Percentiles rank a stretch among this genome's conserved stretches.
Conservation (phyloP, 179 eudicot genomes). For the Beta macrorhiza region DNA sequence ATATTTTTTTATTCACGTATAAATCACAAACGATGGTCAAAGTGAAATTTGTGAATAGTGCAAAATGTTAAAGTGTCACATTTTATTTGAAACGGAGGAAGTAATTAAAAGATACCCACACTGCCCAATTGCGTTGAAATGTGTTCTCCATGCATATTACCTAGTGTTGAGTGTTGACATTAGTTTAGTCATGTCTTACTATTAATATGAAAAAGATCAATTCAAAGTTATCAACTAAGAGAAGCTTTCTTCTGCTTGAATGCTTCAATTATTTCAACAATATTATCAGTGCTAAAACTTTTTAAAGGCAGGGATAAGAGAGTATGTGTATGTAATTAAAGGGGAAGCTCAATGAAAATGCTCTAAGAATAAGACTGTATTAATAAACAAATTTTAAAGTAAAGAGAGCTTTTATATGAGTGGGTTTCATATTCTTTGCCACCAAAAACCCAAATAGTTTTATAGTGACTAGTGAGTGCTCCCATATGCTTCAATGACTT, state of each 20-base stretch:
- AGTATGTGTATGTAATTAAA: conserved; percentile 17
- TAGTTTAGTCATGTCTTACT: not conserved
- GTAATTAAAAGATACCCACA: no score
- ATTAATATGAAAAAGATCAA: conserved; percentile 1
- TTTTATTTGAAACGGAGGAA: no score
- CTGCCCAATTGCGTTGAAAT: not conserved
- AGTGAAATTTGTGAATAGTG: no score
- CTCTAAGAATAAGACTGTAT: conserved; percentile 17
- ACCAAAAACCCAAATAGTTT: conserved; percentile 37
- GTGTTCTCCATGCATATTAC: conserved; percentile 2
- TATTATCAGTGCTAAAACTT: conserved; percentile 32
- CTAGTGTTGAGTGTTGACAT: conserved; percentile 17
- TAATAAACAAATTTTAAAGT: conserved; percentile 26
- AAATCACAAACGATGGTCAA: no score
- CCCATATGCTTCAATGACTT: conserved; percentile 28
- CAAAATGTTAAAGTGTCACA: no score
- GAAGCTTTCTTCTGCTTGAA: conserved; percentile 34
- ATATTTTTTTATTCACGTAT: no score
- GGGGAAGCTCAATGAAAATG: conserved; percentile 26
- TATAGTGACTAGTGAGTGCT: conserved; percentile 17
- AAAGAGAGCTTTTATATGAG: conserved; percentile 49
- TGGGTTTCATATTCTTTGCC: conserved; percentile 70
- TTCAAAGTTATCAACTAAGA: conserved; percentile 3
- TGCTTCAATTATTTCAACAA: conserved; percentile 22
- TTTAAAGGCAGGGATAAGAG: conserved; percentile 13